These are phyloP conservation scores for Telfairia occidentalis DNA, from an alignment of 331 rosid species.

Conservation along the genomic window DNA sequence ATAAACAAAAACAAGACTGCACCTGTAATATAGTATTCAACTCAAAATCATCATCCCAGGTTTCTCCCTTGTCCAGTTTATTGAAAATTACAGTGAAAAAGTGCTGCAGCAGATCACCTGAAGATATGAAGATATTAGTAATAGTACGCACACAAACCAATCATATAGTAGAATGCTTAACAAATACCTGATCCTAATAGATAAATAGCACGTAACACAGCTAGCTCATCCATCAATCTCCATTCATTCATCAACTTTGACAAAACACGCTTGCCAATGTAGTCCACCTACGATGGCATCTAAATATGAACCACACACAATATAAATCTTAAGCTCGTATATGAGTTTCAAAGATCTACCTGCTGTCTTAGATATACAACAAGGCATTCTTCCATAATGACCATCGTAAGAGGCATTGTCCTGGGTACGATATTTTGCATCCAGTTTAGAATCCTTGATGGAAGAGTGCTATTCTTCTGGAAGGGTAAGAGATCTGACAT, in stretches of 20 bases:
- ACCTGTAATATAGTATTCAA: slow-evolving; percentile 90
- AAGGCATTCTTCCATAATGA: slow-evolving; percentile 82
- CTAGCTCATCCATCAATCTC: slow-evolving; percentile 95
- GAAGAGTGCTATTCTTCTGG: slow-evolving; percentile 91
- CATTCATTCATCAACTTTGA: slow-evolving; percentile 84
- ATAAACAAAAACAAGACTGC: neutral
- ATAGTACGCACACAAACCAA: slow-evolving; percentile 18
- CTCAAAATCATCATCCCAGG: slow-evolving; percentile 95
- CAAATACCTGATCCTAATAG: slow-evolving; percentile 90
- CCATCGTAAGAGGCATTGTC: slow-evolving; percentile 64
- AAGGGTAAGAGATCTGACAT: slow-evolving; percentile 83
- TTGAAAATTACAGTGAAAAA: slow-evolving; percentile 73
- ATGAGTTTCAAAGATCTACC: slow-evolving; percentile 33
- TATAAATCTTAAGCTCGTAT: slow-evolving; percentile 13
- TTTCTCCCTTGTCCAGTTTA: slow-evolving; percentile 87
- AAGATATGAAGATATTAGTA: slow-evolving; percentile 20
- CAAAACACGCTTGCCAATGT: slow-evolving; percentile 68
- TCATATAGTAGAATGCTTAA: neutral
- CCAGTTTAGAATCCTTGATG: slow-evolving; percentile 81
- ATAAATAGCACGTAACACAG: slow-evolving; percentile 84
- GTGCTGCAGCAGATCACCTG: slow-evolving; percentile 97
- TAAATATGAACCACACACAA: slow-evolving; percentile 12
- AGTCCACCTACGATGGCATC: slow-evolving; percentile 52
- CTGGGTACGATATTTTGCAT: slow-evolving; percentile 58
- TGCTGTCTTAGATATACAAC: slow-evolving; percentile 63